Conservation (phyloP, 345 rosid species). For the Hibiscus mutabilis region DNA sequence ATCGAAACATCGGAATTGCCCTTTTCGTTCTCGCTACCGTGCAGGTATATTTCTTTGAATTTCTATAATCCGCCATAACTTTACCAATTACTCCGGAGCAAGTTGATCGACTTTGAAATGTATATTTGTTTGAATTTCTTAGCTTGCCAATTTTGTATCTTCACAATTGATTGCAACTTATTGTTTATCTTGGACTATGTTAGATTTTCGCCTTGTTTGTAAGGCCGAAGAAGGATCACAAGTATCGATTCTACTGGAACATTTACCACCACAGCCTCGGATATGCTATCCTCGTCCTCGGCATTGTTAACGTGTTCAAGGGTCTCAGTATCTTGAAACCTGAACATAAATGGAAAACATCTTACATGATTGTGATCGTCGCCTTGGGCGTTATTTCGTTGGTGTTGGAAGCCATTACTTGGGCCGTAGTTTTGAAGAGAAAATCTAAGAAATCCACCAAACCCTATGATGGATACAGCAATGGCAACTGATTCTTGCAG, state of each 20-base stretch:
- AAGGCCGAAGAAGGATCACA: conserved; percentile 87
- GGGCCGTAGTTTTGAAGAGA: conserved; percentile 61
- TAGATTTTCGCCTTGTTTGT: conserved; percentile 70
- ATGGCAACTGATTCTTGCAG: conserved; percentile 13
- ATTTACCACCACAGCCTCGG: conserved; percentile 76
- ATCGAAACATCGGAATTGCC: conserved; percentile 65
- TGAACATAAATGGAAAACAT: conserved; percentile 40
- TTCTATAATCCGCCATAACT: too few species aligned
- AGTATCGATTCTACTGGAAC: conserved; percentile 69
- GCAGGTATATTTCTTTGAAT: conserved; percentile 47
- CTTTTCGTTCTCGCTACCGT: conserved; percentile 64
- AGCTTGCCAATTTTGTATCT: too few species aligned
- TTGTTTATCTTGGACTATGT: conserved; percentile 1
- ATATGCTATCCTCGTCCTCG: conserved; percentile 46
- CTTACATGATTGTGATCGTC: conserved; percentile 39
- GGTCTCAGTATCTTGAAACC: conserved; percentile 63
- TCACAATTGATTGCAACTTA: too few species aligned
- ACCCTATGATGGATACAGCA: conserved; percentile 39
- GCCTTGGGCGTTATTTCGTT: conserved; percentile 52
- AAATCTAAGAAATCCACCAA: conserved; percentile 46
- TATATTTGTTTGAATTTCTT: too few species aligned
- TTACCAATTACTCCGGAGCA: too few species aligned
- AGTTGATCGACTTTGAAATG: too few species aligned
- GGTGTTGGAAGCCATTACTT: conserved; percentile 60
- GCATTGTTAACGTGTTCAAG: conserved; percentile 64